Evolutionary conservation across 2,329 filamentous ascomycete species (phyloP).

Genomic region (Alternaria brassicicola): DNA sequence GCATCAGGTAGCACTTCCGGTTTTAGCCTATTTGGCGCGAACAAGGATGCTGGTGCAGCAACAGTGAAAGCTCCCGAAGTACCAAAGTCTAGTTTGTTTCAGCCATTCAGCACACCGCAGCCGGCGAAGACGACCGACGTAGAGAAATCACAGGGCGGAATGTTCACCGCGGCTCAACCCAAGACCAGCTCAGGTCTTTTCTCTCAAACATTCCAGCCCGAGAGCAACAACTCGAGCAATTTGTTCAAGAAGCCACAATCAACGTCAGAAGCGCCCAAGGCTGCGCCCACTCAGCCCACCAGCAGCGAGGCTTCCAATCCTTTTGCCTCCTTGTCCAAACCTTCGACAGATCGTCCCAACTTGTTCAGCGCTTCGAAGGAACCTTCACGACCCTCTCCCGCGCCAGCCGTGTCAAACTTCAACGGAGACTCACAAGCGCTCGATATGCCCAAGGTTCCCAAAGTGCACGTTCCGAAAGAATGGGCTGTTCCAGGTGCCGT

Average conservation of each 20-base stretch:
- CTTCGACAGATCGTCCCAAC: constrained; percentile 19
- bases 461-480: constrained; percentile 31
- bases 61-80: constrained; percentile 22
- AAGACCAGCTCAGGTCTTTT: constrained; percentile 30
- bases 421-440: constrained; percentile 15
- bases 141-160: constrained; percentile 21
- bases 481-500: constrained; percentile 27
- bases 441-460: constrained; percentile 33
- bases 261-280: constrained; percentile 14
- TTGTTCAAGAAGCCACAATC: constrained; percentile 20
- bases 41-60: constrained; percentile 8
- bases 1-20: constrained; percentile 12
- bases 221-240: constrained; percentile 15
- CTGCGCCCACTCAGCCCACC: constrained; percentile 7
- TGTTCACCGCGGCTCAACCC: constrained; percentile 28
- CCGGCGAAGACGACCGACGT: constrained; percentile 23
- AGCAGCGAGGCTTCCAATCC: constrained; percentile 23
- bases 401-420: constrained; percentile 19
- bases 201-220: constrained; percentile 22
- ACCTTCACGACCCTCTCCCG: constrained; percentile 15
- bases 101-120: constrained; percentile 33
- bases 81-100: constrained; percentile 25
- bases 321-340: constrained; percentile 19
- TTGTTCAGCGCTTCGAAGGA: constrained; percentile 25
- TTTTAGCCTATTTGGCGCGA: constrained; percentile 26